A percentile compares a stretch with the other conserved stretches of the same genome.
phyloP scores from a whole-genome alignment of 176 grass and related monocot genomes.

The Urochloa ruziziensis region DNA sequence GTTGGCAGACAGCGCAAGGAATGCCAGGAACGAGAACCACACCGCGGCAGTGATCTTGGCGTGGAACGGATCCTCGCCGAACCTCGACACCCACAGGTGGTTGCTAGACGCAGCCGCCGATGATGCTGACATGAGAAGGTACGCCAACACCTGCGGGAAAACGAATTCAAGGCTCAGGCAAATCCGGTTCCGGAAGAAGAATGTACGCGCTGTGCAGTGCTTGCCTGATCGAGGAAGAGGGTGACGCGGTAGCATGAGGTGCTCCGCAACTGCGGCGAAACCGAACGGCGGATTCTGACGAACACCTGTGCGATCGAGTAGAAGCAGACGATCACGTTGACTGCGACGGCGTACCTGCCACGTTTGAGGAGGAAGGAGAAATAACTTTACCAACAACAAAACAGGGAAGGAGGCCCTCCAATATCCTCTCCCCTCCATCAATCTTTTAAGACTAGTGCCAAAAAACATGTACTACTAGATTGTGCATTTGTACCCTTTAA shows the following conservation, averaged over 20 bases:
- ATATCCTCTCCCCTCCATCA: too few species aligned
- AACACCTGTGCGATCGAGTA: slow-evolving; percentile 50
- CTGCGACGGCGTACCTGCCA: slow-evolving; percentile 54
- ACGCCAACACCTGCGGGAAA: slow-evolving; percentile 60
- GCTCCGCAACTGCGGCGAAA: not conserved
- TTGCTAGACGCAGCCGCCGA: slow-evolving; percentile 62
- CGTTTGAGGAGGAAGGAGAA: too few species aligned
- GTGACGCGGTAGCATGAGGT: slow-evolving; percentile 39
- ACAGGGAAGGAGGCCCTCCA: too few species aligned
- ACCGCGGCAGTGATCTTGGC: slow-evolving; percentile 49
- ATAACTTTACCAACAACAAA: too few species aligned
- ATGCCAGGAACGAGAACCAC: slow-evolving; percentile 64
- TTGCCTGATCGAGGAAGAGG: slow-evolving; percentile 71
- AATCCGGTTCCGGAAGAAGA: too few species aligned
- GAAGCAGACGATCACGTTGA: slow-evolving; percentile 62
- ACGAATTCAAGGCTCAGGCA: too few species aligned
- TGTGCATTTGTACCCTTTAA: too few species aligned
- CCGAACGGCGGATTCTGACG: too few species aligned
- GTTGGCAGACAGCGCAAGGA: slow-evolving; percentile 56
- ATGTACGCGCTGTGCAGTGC: too few species aligned
- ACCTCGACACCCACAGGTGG: slow-evolving; percentile 61
- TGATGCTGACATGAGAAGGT: slow-evolving; percentile 74
- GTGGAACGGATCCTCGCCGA: slow-evolving; percentile 63
- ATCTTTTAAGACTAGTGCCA: too few species aligned
- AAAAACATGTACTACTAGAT: too few species aligned